phyloP scores from a whole-genome alignment of 345 rosid genomes.

The Atalantia buxifolia region DNA sequence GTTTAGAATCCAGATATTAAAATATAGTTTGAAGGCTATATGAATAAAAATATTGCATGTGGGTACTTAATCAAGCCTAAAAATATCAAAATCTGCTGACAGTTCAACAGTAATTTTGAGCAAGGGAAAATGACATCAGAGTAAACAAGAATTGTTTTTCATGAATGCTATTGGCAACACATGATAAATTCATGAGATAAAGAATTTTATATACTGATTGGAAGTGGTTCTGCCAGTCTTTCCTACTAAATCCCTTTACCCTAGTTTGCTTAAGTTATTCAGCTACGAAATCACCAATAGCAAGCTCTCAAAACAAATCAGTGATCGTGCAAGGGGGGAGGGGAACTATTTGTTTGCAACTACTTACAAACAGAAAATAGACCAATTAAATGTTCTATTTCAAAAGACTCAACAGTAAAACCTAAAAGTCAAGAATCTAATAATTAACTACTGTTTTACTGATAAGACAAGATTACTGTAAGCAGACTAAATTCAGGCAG shows the following conservation, averaged over 20 bases:
- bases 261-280: neutral
- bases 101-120: neutral
- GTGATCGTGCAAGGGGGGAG: too few relatives aligned
- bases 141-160: neutral
- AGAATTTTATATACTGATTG: neutral
- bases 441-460: neutral
- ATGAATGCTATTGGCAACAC: neutral
- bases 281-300: neutral
- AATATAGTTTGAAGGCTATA: neutral
- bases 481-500: neutral
- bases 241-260: neutral
- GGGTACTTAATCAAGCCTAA: neutral
- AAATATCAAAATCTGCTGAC: neutral
- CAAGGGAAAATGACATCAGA: neutral
- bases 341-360: neutral
- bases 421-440: constrained; percentile 1
- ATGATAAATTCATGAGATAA: neutral
- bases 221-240: neutral
- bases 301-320: neutral
- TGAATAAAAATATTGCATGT: neutral
- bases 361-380: neutral
- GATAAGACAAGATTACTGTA: neutral
- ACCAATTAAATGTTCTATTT: neutral
- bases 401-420: neutral
- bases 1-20: neutral